Percentiles rank a stretch among this genome's conserved stretches.
phyloP scores from a whole-genome alignment of 352 stramenopile species.

The Phytophthora crassamura region DNA sequence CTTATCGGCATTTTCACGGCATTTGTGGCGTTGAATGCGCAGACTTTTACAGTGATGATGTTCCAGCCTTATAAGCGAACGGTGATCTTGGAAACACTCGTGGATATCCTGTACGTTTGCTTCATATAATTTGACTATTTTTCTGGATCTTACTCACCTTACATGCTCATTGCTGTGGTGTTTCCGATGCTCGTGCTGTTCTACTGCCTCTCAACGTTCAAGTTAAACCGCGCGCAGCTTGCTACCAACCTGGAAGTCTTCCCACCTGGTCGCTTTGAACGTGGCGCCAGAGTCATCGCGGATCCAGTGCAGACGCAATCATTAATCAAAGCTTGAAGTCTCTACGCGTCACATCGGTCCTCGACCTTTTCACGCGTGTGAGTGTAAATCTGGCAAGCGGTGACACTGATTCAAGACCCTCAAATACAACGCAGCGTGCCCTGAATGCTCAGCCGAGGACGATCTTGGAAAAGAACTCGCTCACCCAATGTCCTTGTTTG shows the following conservation, averaged over 20 bases:
- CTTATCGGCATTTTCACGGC: slow-evolving; percentile 11
- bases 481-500: slow-evolving; percentile 47
- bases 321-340: slow-evolving; percentile 30
- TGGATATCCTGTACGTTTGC: slow-evolving; percentile 34
- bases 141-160: no score
- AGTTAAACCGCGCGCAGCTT: slow-evolving; percentile 22
- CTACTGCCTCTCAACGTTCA: slow-evolving; percentile 23
- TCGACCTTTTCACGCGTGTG: slow-evolving; percentile 36
- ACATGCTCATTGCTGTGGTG: slow-evolving; percentile 26
- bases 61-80: slow-evolving; percentile 3
- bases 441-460: slow-evolving; percentile 28
- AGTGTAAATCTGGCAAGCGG: slow-evolving; percentile 22
- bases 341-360: slow-evolving; percentile 29
- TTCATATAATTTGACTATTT: background rate
- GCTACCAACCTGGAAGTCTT: slow-evolving; percentile 25
- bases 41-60: slow-evolving; percentile 9
- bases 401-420: slow-evolving; percentile 2
- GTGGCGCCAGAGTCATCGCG: background rate
- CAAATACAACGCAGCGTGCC: slow-evolving; percentile 1
- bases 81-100: slow-evolving; percentile 9
- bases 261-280: slow-evolving; percentile 1
- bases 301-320: slow-evolving; percentile 8
- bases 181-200: slow-evolving; percentile 25
- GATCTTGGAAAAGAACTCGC: slow-evolving; percentile 1
- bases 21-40: slow-evolving; percentile 15